phyloP scores from a whole-genome alignment of 2,329 filamentous ascomycete species.

The Teratosphaeria gauchensis region DNA sequence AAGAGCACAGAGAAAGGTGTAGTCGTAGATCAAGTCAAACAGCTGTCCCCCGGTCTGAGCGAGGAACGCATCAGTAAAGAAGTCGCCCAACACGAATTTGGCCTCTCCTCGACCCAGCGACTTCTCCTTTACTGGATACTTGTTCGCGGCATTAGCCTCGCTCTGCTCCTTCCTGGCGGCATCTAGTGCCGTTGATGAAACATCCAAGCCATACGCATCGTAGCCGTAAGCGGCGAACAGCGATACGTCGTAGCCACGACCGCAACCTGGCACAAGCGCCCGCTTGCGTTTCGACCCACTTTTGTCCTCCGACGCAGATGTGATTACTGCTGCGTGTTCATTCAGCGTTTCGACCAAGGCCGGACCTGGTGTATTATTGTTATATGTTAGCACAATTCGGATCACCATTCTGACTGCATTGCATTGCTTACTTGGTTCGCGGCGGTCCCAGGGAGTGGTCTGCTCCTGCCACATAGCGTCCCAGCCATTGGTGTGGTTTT shows the following conservation, averaged over 20 bases:
- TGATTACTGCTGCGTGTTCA: constrained; percentile 14
- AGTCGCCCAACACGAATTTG: constrained; percentile 54
- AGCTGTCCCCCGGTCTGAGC: constrained; percentile 26
- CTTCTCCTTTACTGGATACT: constrained; percentile 35
- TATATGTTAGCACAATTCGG: neutral
- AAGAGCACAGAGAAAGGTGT: constrained; percentile 55
- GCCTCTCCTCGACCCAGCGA: constrained; percentile 40
- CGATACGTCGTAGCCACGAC: constrained; percentile 70
- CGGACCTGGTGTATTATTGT: constrained; percentile 31
- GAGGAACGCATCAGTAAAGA: constrained; percentile 54
- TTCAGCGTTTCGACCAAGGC: constrained; percentile 47
- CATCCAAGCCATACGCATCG: constrained; percentile 67
- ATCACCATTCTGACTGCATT: neutral
- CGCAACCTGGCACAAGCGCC: constrained; percentile 73
- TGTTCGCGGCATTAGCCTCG: constrained; percentile 22
- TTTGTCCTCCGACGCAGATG: constrained; percentile 8
- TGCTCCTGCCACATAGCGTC: constrained; percentile 46
- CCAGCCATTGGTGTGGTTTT: constrained; percentile 29
- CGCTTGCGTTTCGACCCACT: constrained; percentile 31
- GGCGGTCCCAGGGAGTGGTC: constrained; percentile 48
- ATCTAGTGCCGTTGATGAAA: constrained; percentile 42
- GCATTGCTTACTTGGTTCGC: neutral
- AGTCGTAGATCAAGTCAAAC: constrained; percentile 61
- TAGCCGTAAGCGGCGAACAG: constrained; percentile 67
- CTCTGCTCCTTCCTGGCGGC: constrained; percentile 32